Base-by-base conservation (phyloP, 345 rosid species). In the Anacardium occidentale region DNA sequence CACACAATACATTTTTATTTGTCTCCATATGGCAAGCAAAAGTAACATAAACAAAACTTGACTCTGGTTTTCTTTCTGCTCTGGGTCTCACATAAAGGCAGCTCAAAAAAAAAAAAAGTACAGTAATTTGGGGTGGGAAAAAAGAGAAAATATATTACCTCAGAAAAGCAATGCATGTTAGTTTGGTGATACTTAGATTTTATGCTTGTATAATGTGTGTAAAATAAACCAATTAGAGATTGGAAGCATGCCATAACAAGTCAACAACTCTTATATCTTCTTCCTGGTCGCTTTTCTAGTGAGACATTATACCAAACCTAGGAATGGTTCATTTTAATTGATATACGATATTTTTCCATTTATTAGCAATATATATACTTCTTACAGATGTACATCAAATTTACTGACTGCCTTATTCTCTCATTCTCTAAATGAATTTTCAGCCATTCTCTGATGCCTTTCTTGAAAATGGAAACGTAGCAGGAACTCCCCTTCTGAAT, bases 361-460 rank as follows among this genome's bases (percentile, higher is more conserved):
- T 18, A 18, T 68, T 24, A 34, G 37, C 18, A 22, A 68, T 14
- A 32, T 55, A 17, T 54, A 21, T 48, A 51, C 32, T 71, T 63
- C 29, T 63, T 71, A 7, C 57, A n/a, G 24, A 11, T n/a, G n/a
- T 64, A 10, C 24, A 59, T 62, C n/a, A 44, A 18, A 14, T 60
- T 55, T 51, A 34, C 42, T 52, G 75, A 62, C 66, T 62, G 45
- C 54, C 61, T 70, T 7, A 1, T 37, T 37, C 42, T 37, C 62
- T 61, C 44, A 32, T 54, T 64, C 59, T 59, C 44, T 21, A n/a
- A 44, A 59, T 18, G 69, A 13, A 55, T 72, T 77, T 85, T 71
- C 90, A 91, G 98, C 83, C 88, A 21, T 76, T 84, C 69, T 81
- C 90, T 67, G 83, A 86, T 82, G 80, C 80, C 83, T 90, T 87